Evolutionary conservation across 176 grass and related monocot genomes (phyloP), one percentile per base, ranked within the genome.

Genomic region (Bolboschoenus planiculmis): DNA sequence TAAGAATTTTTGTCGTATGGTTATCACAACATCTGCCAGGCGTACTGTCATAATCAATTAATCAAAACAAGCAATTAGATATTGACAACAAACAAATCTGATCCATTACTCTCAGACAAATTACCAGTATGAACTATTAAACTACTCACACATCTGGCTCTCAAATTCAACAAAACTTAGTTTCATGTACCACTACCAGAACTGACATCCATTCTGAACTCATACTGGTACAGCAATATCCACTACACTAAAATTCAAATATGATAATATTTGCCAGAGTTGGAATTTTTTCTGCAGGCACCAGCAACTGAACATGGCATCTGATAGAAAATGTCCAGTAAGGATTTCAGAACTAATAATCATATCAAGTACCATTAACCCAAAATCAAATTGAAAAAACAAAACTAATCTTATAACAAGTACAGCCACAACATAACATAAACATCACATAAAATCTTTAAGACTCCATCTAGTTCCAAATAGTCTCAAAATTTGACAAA

Each of bases 391-490:
- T 21, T 37, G 7, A 21, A 80, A 46, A 35, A 16, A n/a, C n/a
- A n/a, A 63, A 81, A 16, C 21, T 33, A 23, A 40, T 81, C 55
- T 58, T 39, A 37, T 58, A 81, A 60, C 36, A 81, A 56, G 59
- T 16, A 10, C 15, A 65, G 34, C 48, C 1, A 60, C 78, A 81
- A 13, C 4, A 65, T 40, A 47, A 48, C 79, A 71, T 62, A 76
- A 89, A 51, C 36, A 83, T 23, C 24, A 47, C 31, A 79, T 78
- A 86, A 72, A 88, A 78, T 90, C 56, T 54, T 87, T 83, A 79
- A 85, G 87, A 79, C 57, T 84, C 77, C 79, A 59, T 77, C 81
- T 88, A 93, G 23, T 65, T 88, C 86, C 64, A 20, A 87, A 81
- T 81, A 80, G 50, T 67, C 43, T 83, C 57, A 33, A 83, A 79